These are phyloP conservation scores for Didymella keratinophila DNA, from an alignment of 2,329 filamentous ascomycete species.

Conservation along the genomic window DNA sequence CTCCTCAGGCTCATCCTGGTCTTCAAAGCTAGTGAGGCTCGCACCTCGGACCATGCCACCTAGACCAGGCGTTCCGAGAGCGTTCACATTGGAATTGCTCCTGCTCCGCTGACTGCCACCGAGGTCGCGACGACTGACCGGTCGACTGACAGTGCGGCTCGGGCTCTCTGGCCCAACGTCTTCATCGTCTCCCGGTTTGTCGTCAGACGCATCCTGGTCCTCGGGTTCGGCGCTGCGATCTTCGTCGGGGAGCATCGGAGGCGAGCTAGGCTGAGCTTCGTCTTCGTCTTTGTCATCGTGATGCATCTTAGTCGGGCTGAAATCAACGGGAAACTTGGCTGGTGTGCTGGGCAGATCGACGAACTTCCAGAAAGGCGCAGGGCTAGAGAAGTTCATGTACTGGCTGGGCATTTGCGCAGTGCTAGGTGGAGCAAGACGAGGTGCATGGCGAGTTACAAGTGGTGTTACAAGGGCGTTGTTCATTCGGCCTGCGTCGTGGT, in stretches of 20 bases:
- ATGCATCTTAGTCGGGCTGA: slow-evolving; percentile 49
- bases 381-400: slow-evolving; percentile 85
- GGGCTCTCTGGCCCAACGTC: slow-evolving; percentile 46
- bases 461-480: slow-evolving; percentile 65
- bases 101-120: slow-evolving; percentile 36
- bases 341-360: slow-evolving; percentile 79
- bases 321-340: slow-evolving; percentile 53
- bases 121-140: slow-evolving; percentile 45
- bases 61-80: slow-evolving; percentile 30
- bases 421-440: slow-evolving; percentile 78
- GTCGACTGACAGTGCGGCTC: slow-evolving; percentile 46
- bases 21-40: slow-evolving; percentile 47
- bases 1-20: slow-evolving; percentile 54
- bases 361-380: slow-evolving; percentile 89
- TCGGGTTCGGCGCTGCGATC: slow-evolving; percentile 38
- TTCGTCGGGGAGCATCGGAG: slow-evolving; percentile 41
- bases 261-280: slow-evolving; percentile 46
- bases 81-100: slow-evolving; percentile 43
- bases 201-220: slow-evolving; percentile 40
- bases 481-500: slow-evolving; percentile 36
- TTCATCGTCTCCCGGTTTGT: slow-evolving; percentile 45
- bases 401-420: slow-evolving; percentile 83
- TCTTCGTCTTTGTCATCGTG: slow-evolving; percentile 47
- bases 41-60: slow-evolving; percentile 48
- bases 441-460: slow-evolving; percentile 75